A percentile compares a stretch with the other conserved stretches of the same genome.
These are phyloP conservation scores for Fusarium penzigii DNA, from an alignment of 2,329 filamentous ascomycete species.

Conservation along the genomic window DNA sequence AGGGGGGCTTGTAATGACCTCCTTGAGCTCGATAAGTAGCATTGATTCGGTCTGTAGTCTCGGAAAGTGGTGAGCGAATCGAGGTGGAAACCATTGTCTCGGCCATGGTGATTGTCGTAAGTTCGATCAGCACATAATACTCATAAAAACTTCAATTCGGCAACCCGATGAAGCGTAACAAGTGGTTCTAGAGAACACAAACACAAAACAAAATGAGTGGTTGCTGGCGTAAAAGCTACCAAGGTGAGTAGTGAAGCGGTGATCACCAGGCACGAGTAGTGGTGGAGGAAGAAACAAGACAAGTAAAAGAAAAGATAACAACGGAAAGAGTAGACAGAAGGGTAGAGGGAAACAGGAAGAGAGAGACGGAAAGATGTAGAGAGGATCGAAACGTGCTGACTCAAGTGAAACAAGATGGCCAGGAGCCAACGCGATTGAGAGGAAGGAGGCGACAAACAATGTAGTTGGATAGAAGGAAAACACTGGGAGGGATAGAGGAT, in stretches of 20 bases:
- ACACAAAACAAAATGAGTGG: slow-evolving; percentile 2
- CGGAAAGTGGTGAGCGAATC: slow-evolving; percentile 45
- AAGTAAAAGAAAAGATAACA: not conserved
- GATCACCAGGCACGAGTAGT: not conserved
- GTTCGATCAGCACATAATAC: slow-evolving; percentile 40
- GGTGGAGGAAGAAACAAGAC: not conserved
- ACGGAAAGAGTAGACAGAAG: slow-evolving; percentile 7
- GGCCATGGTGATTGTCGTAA: slow-evolving; percentile 31
- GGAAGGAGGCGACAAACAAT: slow-evolving; percentile 4
- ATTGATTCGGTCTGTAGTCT: slow-evolving; percentile 51
- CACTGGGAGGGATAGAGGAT: slow-evolving; percentile 4
- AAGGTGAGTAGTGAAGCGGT: slow-evolving; percentile 5
- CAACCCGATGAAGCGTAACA: slow-evolving; percentile 10
- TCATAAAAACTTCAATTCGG: slow-evolving; percentile 13
- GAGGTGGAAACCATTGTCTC: slow-evolving; percentile 33
- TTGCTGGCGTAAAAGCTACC: slow-evolving; percentile 1
- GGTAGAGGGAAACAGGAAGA: slow-evolving; percentile 7
- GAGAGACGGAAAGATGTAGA: slow-evolving; percentile 5
- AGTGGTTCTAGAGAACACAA: slow-evolving; percentile 12
- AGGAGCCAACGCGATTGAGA: slow-evolving; percentile 5
- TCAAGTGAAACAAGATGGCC: not conserved
- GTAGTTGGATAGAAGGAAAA: slow-evolving; percentile 5
- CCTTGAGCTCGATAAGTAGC: slow-evolving; percentile 35
- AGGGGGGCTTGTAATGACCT: slow-evolving; percentile 33
- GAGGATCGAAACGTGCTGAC: not conserved